Conservation (phyloP, 1,139 yeast genomes). For the Candida sanyaensis region DNA sequence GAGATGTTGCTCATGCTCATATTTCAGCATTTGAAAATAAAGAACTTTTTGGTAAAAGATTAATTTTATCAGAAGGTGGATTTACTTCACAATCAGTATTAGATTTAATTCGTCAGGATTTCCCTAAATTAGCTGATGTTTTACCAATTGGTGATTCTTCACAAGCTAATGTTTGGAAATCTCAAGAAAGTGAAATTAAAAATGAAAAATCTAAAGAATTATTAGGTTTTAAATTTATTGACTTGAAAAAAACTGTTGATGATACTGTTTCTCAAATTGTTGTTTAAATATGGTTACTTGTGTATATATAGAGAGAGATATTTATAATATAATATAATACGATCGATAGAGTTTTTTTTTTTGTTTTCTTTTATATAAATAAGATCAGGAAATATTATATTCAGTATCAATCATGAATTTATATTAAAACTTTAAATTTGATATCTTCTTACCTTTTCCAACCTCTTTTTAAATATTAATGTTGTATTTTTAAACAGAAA, state of each 20-base stretch:
- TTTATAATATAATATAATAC: no score
- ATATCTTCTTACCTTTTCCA: no score
- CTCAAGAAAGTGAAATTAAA: slow-evolving; percentile 10
- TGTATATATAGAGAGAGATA: no score
- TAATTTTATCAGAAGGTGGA: slow-evolving; percentile 29
- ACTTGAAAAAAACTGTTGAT: slow-evolving; percentile 34
- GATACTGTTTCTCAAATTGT: slow-evolving; percentile 44
- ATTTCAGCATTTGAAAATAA: slow-evolving; percentile 33
- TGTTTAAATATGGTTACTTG: no score
- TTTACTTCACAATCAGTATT: slow-evolving; percentile 22
- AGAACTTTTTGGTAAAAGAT: slow-evolving; percentile 26
- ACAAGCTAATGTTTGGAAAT: slow-evolving; percentile 5
- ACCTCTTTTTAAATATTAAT: no score
- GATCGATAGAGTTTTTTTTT: no score
- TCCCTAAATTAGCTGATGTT: slow-evolving; percentile 15
- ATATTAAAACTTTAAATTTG: no score
- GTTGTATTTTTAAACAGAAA: no score
- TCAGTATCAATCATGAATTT: no score
- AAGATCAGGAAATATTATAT: no score
- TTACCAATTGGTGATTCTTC: slow-evolving; percentile 15
- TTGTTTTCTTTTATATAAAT: no score
- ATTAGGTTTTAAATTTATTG: slow-evolving; percentile 38
- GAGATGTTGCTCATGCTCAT: slow-evolving; percentile 55
- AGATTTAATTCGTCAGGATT: slow-evolving; percentile 24
- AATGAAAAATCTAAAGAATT: slow-evolving; percentile 28